Percentiles rank a stretch among this genome's conserved stretches.
Conservation (phyloP, 768 basidiomycete genomes). For the Podaxis sp. region DNA sequence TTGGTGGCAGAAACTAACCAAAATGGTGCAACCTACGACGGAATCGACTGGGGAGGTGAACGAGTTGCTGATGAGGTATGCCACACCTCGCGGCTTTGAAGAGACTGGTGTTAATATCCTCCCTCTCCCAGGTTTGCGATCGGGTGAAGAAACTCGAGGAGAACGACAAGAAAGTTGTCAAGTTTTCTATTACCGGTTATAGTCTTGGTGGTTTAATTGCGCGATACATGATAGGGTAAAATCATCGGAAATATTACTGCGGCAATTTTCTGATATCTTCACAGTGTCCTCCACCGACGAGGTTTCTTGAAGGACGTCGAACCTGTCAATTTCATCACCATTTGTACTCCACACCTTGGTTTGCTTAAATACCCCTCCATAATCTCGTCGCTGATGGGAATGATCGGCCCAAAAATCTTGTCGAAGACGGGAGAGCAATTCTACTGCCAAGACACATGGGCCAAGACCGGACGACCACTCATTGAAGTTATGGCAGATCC, state of each 20-base stretch:
- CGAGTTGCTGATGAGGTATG: constrained; percentile 76
- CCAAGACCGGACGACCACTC: constrained; percentile 60
- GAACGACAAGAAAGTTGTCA: constrained; percentile 56
- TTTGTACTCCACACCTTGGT: constrained; percentile 84
- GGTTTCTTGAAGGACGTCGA: constrained; percentile 68
- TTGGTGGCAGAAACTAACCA: constrained; percentile 65
- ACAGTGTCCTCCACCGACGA: constrained; percentile 61
- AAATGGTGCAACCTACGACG: constrained; percentile 74
- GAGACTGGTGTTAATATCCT: neutral
- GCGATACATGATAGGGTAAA: constrained; percentile 73
- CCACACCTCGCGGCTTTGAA: neutral
- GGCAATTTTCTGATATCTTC: neutral
- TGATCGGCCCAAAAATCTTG: constrained; percentile 65
- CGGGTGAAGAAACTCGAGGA: constrained; percentile 51
- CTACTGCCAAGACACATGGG: constrained; percentile 73
- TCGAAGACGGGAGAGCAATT: constrained; percentile 83
- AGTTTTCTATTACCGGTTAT: constrained; percentile 78
- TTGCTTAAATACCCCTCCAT: constrained; percentile 62
- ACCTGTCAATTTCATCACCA: constrained; percentile 79
- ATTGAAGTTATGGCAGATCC: constrained; percentile 82
- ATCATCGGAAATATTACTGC: constrained; percentile 16
- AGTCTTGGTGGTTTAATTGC: constrained; percentile 79
- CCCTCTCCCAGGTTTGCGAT: constrained; percentile 47
- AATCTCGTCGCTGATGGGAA: constrained; percentile 48
- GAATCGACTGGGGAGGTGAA: constrained; percentile 83